These are phyloP conservation scores for Puccinia brachypodii DNA, from an alignment of 1,284 basidiomycete species.

Conservation along the genomic window DNA sequence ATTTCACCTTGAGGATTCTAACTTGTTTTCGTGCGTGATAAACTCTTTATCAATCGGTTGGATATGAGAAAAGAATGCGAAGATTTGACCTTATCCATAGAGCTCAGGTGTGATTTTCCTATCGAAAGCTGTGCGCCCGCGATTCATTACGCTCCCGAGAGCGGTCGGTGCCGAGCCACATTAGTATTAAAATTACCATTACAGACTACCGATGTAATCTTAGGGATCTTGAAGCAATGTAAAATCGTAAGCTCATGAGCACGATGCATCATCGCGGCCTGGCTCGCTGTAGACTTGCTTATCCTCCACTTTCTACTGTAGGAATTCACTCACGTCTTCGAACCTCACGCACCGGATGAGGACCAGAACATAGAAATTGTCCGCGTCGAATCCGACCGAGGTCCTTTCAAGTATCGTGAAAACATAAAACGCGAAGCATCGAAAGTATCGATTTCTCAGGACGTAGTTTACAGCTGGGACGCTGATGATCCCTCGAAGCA, in stretches of 20 bases:
- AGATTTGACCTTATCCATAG: conserved; percentile 15
- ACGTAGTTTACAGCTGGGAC: conserved; percentile 20
- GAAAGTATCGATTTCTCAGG: conserved; percentile 34
- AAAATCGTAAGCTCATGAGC: conserved; percentile 14
- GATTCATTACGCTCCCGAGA: conserved; percentile 7
- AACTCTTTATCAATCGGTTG: not conserved
- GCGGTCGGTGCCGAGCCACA: not conserved
- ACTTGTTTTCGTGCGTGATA: not conserved
- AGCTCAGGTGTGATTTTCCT: not conserved
- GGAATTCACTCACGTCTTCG: not conserved
- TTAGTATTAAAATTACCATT: conserved; percentile 8
- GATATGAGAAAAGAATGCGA: conserved; percentile 6
- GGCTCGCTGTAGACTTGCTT: not conserved
- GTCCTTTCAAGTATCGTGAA: not conserved
- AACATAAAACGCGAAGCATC: conserved; percentile 20
- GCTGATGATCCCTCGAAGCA: not conserved
- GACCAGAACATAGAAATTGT: not conserved
- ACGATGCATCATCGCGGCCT: not conserved
- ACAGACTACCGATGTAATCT: not conserved
- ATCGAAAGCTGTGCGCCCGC: conserved; percentile 4
- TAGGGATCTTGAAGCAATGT: conserved; percentile 12
- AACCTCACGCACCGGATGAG: not conserved
- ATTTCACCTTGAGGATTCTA: not conserved
- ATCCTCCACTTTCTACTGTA: not conserved
- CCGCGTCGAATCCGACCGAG: not conserved